Evolutionary conservation across 1,284 basidiomycete species (phyloP).

Genomic region (Pterula multifida): DNA sequence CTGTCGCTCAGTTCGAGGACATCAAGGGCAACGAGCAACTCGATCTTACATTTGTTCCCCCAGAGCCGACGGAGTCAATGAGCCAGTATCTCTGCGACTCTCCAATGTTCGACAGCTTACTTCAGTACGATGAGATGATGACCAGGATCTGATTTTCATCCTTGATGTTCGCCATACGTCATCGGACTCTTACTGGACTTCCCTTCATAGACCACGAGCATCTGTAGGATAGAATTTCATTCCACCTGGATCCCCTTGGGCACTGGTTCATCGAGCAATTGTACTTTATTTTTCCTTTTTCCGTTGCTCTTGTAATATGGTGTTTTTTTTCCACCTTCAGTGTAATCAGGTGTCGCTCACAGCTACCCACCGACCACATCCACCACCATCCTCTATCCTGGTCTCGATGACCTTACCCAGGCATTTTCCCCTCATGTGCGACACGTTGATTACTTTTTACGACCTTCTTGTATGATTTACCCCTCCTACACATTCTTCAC

Average conservation of each 20-base stretch:
- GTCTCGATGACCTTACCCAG: not conserved
- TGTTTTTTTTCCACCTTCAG: not conserved
- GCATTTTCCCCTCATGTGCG: not conserved
- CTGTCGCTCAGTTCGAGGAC: not conserved
- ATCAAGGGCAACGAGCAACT: not conserved
- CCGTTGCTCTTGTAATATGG: not conserved
- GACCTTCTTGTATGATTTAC: not conserved
- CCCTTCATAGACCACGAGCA: not conserved
- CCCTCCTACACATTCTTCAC: not conserved
- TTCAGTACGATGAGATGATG: slow-evolving; percentile 1
- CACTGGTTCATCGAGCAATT: not conserved
- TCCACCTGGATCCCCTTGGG: not conserved
- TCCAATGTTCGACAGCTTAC: not conserved
- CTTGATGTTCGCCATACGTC: not conserved
- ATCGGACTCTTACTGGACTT: not conserved
- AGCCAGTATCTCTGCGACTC: not conserved
- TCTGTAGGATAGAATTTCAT: not conserved
- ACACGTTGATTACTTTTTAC: slow-evolving; percentile 1
- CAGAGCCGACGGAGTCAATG: not conserved
- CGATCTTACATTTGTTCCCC: not conserved
- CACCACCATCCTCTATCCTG: not conserved
- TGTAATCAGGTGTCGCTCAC: slow-evolving; percentile 1
- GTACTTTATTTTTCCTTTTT: not conserved
- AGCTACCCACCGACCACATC: not conserved
- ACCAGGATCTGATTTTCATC: not conserved